Conservation (phyloP, 257 asterid genomes). For the Salvia splendens region DNA sequence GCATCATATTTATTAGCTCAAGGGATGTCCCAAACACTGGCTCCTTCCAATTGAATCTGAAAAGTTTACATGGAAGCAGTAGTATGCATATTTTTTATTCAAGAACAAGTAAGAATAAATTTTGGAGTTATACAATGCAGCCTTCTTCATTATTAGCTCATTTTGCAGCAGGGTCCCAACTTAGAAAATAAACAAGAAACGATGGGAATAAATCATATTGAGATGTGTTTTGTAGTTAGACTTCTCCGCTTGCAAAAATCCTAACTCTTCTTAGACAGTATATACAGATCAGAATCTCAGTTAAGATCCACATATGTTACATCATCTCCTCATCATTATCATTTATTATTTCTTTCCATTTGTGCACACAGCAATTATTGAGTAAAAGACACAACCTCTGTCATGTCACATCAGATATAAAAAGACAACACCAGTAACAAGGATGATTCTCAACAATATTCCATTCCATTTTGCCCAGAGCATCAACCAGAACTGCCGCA, state of each 20-base stretch:
- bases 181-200: slow-evolving; percentile 4
- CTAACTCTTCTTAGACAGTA: slow-evolving; percentile 30
- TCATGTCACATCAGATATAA: slow-evolving; percentile 55
- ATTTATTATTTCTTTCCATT: slow-evolving; percentile 38
- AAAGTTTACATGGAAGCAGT: background rate
- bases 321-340: slow-evolving; percentile 47
- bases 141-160: background rate
- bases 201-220: background rate
- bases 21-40: background rate
- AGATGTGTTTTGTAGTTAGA: slow-evolving; percentile 10
- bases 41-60: background rate
- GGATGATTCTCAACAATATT: slow-evolving; percentile 36
- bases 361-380: slow-evolving; percentile 44
- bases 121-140: background rate
- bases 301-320: slow-evolving; percentile 54
- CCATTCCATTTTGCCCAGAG: slow-evolving; percentile 27
- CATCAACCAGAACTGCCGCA: slow-evolving; percentile 36
- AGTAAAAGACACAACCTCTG: slow-evolving; percentile 49
- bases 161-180: slow-evolving; percentile 18
- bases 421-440: slow-evolving; percentile 37
- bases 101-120: background rate
- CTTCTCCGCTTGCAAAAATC: slow-evolving; percentile 10
- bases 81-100: slow-evolving; percentile 4
- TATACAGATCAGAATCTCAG: slow-evolving; percentile 27
- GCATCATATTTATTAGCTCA: slow-evolving; percentile 14